Evolutionary conservation across 345 rosid genomes (phyloP).

Genomic region (Leavenworthia alabamica): DNA sequence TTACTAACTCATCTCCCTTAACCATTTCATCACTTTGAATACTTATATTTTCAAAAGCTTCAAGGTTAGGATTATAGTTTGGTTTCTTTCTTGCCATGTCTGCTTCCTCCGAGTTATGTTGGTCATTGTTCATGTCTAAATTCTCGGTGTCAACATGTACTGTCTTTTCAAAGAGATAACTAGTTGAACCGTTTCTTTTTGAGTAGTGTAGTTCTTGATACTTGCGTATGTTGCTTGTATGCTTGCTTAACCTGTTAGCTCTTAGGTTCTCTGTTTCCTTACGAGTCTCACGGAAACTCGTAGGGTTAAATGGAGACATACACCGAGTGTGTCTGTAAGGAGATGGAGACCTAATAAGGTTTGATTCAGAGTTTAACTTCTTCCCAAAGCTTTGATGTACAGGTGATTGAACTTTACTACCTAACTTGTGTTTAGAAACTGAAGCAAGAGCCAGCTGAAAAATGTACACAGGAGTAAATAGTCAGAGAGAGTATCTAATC

Average conservation of each 20-base stretch:
- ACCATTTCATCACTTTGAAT: conserved; percentile 17
- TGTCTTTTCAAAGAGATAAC: conserved; percentile 55
- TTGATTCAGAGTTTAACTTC: conserved; percentile 35
- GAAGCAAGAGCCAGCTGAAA: conserved; percentile 45
- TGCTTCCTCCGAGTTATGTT: conserved; percentile 29
- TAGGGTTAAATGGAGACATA: conserved; percentile 43
- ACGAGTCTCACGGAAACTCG: conserved; percentile 43
- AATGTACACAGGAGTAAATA: conserved; percentile 12
- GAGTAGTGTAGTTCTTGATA: conserved; percentile 43
- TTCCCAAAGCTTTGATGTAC: conserved; percentile 32
- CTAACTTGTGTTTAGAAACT: conserved; percentile 33
- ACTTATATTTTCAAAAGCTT: conserved; percentile 24
- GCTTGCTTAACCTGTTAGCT: conserved; percentile 38
- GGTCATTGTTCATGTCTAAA: background rate
- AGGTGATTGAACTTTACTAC: conserved; percentile 37
- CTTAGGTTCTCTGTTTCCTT: conserved; percentile 51
- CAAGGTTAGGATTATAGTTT: conserved; percentile 17
- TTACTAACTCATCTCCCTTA: conserved; percentile 32
- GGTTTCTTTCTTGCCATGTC: conserved; percentile 13
- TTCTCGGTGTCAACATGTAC: conserved; percentile 56
- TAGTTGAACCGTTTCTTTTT: conserved; percentile 28
- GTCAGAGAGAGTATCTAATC: conserved; percentile 3
- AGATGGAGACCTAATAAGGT: conserved; percentile 52
- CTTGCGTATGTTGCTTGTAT: conserved; percentile 35
- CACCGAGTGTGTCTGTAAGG: conserved; percentile 47